Evolutionary conservation across 2,329 filamentous ascomycete species (phyloP), one percentile per base, ranked within the genome.

Genomic region (Hymenoscyphus linearis): DNA sequence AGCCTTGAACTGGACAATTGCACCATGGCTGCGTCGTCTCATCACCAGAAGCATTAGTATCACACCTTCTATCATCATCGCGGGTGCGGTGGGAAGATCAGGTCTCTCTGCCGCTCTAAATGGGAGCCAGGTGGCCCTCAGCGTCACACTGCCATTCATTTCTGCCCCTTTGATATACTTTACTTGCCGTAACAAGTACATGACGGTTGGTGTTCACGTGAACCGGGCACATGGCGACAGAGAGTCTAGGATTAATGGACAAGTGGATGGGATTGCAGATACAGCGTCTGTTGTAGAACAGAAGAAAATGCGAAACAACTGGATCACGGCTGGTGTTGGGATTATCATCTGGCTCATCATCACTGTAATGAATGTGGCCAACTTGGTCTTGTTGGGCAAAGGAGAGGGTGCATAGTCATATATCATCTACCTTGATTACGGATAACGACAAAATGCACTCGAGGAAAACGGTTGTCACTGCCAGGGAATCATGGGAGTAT

Each of bases 161-260:
- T 86, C 84, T 0, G 89, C 90, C 0, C 91, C 91, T 1, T 77
- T 96, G 35, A 88, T 96, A 60, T 96, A 89, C 76, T 96, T 96
- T 69, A 96, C 91, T 0, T 90, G 88, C 68, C 81, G 87, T 52
- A 83, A 85, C 66, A 85, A 85, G 70, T 95, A 88, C 75, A 96
- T 96, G 91, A 90, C 85, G 9, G 70, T 72, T 14, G 44, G 62
- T 34, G 25, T 62, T 0, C 36, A 57, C 35, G 58, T 50, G 4
- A 62, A 62, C 16, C 71, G 69, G 3, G 70, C 18, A 9, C 10
- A 10, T 22, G 57, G 14, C 36, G 27, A 18, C 12, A 31, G 35
- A 25, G 52, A 66, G 16, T 71, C 73, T 37, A 69, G 68, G 14
- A 72, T 74, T 1, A 60, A 66, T 26, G 31, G 44, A 3, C 65